Conservation (phyloP, 2,329 filamentous ascomycete species). For the Neopestalotiopsis rosae region DNA sequence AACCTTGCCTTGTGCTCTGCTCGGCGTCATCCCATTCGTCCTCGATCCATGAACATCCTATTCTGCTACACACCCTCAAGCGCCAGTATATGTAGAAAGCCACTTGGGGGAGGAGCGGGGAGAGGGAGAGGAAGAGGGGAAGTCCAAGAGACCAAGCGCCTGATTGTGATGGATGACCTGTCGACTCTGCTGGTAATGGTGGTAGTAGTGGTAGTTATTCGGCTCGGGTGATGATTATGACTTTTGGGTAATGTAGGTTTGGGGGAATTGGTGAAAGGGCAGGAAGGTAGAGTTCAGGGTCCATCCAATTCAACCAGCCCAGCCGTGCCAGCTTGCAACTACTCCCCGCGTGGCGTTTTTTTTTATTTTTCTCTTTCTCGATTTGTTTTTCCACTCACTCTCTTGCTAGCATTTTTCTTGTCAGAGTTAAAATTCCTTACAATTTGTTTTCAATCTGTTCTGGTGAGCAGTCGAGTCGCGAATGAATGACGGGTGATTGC, state of each 20-base stretch:
- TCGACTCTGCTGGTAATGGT: not conserved
- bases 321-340: not conserved
- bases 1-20: not conserved
- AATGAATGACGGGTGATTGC: conserved; percentile 18
- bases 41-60: not conserved
- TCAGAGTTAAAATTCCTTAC: not conserved
- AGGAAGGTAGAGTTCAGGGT: conserved; percentile 6
- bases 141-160: not conserved
- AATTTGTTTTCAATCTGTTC: not conserved
- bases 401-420: not conserved
- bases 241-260: not conserved
- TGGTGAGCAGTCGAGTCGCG: not conserved
- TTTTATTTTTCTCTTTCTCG: not conserved
- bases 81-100: not conserved
- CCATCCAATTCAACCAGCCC: not conserved
- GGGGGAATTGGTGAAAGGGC: not conserved
- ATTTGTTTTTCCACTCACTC: not conserved
- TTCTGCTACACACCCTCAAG: not conserved
- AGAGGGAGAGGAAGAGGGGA: not conserved
- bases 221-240: not conserved
- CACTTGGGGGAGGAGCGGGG: not conserved
- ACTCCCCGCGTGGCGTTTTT: not conserved
- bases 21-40: conserved; percentile 3
- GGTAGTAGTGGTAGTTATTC: not conserved
- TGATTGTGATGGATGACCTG: not conserved